Percentiles rank a stretch among this genome's conserved stretches.
These are phyloP conservation scores for Hemisphaericaspora nanyangensis DNA, from an alignment of 805 yeast genomes.

Conservation along the genomic window DNA sequence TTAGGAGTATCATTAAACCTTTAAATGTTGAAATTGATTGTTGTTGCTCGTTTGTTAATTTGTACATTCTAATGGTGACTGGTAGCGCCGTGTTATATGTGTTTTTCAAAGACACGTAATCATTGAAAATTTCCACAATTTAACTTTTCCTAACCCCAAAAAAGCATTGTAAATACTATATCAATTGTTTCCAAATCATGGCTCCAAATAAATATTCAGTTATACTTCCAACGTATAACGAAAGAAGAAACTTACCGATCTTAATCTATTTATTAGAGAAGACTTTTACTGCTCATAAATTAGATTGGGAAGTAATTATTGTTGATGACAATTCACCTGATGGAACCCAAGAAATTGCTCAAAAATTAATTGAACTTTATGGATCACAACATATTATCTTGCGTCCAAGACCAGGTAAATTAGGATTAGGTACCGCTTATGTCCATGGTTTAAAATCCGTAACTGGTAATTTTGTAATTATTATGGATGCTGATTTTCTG, in stretches of 20 bases:
- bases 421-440: slow-evolving; percentile 78
- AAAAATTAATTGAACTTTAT: slow-evolving; percentile 52
- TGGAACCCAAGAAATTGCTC: slow-evolving; percentile 74
- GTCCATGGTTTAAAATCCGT: slow-evolving; percentile 71
- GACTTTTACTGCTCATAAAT: slow-evolving; percentile 53
- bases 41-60: too few relatives aligned
- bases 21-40: too few relatives aligned
- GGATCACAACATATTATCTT: slow-evolving; percentile 60
- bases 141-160: too few relatives aligned
- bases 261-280: slow-evolving; percentile 65
- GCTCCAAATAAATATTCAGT: slow-evolving; percentile 56
- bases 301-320: slow-evolving; percentile 73
- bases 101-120: too few relatives aligned
- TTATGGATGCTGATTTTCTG: slow-evolving; percentile 83
- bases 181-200: slow-evolving; percentile 9
- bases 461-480: slow-evolving; percentile 70
- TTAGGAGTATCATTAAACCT: too few relatives aligned
- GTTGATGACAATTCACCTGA: slow-evolving; percentile 82
- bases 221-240: slow-evolving; percentile 76
- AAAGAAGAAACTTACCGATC: slow-evolving; percentile 60
- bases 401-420: slow-evolving; percentile 70
- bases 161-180: too few relatives aligned
- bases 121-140: too few relatives aligned
- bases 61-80: too few relatives aligned
- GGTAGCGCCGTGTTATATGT: too few relatives aligned